These are phyloP conservation scores for Scedosporium apiospermum DNA, from an alignment of 2,329 filamentous ascomycete genomes.

Conservation along the genomic window DNA sequence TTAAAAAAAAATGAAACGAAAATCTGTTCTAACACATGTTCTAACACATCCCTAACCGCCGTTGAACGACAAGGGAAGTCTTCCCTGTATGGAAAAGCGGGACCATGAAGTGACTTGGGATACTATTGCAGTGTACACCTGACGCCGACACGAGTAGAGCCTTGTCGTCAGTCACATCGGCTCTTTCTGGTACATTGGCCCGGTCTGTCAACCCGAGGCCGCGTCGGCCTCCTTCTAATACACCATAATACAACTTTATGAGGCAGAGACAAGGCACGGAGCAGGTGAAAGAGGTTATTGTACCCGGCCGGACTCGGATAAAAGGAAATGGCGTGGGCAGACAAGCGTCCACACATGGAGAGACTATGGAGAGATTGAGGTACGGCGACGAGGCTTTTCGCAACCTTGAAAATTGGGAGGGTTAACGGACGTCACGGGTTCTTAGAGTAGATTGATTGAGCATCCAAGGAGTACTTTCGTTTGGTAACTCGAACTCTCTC, in stretches of 20 bases:
- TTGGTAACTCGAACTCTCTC: too few species aligned
- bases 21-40: not conserved
- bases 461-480: too few species aligned
- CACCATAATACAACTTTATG: not conserved
- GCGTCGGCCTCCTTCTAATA: not conserved
- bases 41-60: not conserved
- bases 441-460: too few species aligned
- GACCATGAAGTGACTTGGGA: not conserved
- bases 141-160: not conserved
- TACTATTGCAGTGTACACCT: too few species aligned
- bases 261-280: not conserved
- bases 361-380: too few species aligned
- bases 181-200: not conserved
- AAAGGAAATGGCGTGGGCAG: not conserved
- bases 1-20: not conserved
- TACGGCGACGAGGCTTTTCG: too few species aligned
- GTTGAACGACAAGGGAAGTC: not conserved
- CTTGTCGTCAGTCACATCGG: constrained; percentile 1
- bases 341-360: not conserved
- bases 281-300: not conserved
- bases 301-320: not conserved
- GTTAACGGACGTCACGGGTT: too few species aligned
- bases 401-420: too few species aligned
- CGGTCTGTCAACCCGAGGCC: not conserved
- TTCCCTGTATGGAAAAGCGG: not conserved